These are phyloP conservation scores for Pisolithus tinctorius DNA, from an alignment of 768 basidiomycete species.

Conservation along the genomic window DNA sequence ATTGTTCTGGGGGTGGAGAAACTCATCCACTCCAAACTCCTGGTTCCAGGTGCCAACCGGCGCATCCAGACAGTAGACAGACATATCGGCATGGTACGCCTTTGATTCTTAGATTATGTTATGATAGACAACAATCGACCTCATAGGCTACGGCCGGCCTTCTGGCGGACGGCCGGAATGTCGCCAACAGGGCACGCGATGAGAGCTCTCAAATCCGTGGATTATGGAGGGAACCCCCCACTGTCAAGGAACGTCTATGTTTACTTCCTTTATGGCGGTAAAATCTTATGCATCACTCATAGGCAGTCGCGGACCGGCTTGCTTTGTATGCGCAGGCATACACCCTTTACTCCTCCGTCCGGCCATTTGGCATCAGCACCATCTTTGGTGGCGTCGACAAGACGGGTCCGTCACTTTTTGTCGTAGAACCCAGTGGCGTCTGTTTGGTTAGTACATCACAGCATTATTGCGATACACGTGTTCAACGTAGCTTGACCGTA, in stretches of 20 bases:
- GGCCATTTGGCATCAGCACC: slow-evolving; percentile 94
- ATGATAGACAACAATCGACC: slow-evolving; percentile 1
- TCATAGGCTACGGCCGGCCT: slow-evolving; percentile 86
- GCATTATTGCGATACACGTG: neutral
- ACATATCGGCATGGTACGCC: slow-evolving; percentile 82
- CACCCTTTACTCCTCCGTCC: slow-evolving; percentile 95
- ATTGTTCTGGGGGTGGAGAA: slow-evolving; percentile 97
- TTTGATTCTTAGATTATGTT: neutral
- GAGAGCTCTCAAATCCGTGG: slow-evolving; percentile 75
- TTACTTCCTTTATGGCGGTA: neutral
- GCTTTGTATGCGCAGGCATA: slow-evolving; percentile 91
- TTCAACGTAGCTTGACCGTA: slow-evolving; percentile 22
- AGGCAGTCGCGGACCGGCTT: slow-evolving; percentile 70
- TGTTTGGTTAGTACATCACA: slow-evolving; percentile 56
- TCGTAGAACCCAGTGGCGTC: slow-evolving; percentile 92
- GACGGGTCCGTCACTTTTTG: slow-evolving; percentile 77
- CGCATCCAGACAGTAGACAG: slow-evolving; percentile 91
- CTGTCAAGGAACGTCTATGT: slow-evolving; percentile 60
- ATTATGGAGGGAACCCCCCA: slow-evolving; percentile 62
- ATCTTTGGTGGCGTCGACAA: slow-evolving; percentile 88
- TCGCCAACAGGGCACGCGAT: slow-evolving; percentile 78
- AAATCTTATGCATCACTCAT: neutral
- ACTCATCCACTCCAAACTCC: slow-evolving; percentile 89
- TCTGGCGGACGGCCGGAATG: slow-evolving; percentile 86
- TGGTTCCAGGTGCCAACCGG: slow-evolving; percentile 88